phyloP scores from a whole-genome alignment of 2,329 filamentous ascomycete species.

The Ilyonectria sp. region DNA sequence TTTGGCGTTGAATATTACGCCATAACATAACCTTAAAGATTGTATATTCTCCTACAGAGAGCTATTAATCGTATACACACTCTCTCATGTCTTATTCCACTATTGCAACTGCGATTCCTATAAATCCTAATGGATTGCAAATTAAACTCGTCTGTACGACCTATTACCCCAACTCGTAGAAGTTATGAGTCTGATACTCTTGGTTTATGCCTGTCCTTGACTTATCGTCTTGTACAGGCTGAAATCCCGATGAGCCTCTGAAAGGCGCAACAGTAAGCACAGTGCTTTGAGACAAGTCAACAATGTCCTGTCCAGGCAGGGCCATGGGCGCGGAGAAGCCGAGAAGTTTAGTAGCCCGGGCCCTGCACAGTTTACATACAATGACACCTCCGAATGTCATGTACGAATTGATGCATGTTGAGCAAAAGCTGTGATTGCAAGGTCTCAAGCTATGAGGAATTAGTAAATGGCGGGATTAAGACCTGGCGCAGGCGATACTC shows the following conservation, averaged over 20 bases:
- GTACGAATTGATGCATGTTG: constrained; percentile 11
- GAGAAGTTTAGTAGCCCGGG: constrained; percentile 15
- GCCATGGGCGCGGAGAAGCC: constrained; percentile 33
- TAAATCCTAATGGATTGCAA: too few relatives aligned
- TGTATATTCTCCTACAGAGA: too few relatives aligned
- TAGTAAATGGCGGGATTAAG: neutral
- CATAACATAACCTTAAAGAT: too few relatives aligned
- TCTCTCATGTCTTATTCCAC: too few relatives aligned
- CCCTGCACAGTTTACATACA: constrained; percentile 22
- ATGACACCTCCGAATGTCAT: constrained; percentile 19
- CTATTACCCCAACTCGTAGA: too few relatives aligned
- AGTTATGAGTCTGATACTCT: too few relatives aligned
- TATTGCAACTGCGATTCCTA: too few relatives aligned
- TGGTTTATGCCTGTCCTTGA: too few relatives aligned
- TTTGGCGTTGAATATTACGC: too few relatives aligned
- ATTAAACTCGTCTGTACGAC: too few relatives aligned
- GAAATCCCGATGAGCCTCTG: neutral
- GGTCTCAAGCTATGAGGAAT: constrained; percentile 15
- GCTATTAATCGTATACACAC: too few relatives aligned
- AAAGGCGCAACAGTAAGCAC: neutral
- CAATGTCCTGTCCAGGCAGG: constrained; percentile 20
- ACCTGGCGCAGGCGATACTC: neutral
- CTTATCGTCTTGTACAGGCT: neutral
- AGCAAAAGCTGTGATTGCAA: constrained; percentile 30
- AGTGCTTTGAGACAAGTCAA: constrained; percentile 6